phyloP scores from a whole-genome alignment of 768 basidiomycete species.

The Phlebiopsis flavidoalba region DNA sequence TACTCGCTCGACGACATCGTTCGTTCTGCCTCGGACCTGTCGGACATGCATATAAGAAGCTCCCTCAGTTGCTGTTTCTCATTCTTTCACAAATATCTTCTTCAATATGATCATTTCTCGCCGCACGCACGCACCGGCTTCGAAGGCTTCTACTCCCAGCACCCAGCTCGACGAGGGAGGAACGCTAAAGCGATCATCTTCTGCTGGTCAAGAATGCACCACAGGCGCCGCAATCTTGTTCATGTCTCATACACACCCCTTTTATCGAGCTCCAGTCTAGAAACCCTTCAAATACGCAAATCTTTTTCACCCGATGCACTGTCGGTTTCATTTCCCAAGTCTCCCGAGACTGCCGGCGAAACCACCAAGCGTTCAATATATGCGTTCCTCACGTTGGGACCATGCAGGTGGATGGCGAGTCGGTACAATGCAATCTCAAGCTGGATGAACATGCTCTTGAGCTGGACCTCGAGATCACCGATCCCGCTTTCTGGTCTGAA shows the following conservation, averaged over 20 bases:
- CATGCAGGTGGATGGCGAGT: constrained; percentile 11
- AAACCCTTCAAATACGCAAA: constrained; percentile 17
- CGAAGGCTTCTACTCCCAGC: constrained; percentile 23
- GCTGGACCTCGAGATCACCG: constrained; percentile 12
- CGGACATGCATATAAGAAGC: too few species aligned
- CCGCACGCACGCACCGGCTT: constrained; percentile 17
- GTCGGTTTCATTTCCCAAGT: not conserved
- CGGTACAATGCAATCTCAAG: constrained; percentile 14
- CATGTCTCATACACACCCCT: constrained; percentile 16
- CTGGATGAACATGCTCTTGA: constrained; percentile 9
- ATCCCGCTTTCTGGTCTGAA: constrained; percentile 15
- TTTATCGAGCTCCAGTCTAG: not conserved
- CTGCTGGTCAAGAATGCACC: constrained; percentile 21
- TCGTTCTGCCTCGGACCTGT: too few species aligned
- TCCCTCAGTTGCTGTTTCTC: too few species aligned
- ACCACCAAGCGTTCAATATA: constrained; percentile 13
- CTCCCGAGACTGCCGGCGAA: not conserved
- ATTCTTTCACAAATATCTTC: not conserved
- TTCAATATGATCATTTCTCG: constrained; percentile 17
- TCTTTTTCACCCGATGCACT: constrained; percentile 16
- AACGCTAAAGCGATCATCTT: constrained; percentile 21
- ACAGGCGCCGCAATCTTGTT: constrained; percentile 15
- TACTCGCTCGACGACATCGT: too few species aligned
- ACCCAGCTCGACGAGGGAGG: constrained; percentile 18
- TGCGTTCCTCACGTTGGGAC: constrained; percentile 14